Evolutionary conservation across 1,139 yeast genomes (phyloP).

Genomic region (Blastobotrys malaysiensis): DNA sequence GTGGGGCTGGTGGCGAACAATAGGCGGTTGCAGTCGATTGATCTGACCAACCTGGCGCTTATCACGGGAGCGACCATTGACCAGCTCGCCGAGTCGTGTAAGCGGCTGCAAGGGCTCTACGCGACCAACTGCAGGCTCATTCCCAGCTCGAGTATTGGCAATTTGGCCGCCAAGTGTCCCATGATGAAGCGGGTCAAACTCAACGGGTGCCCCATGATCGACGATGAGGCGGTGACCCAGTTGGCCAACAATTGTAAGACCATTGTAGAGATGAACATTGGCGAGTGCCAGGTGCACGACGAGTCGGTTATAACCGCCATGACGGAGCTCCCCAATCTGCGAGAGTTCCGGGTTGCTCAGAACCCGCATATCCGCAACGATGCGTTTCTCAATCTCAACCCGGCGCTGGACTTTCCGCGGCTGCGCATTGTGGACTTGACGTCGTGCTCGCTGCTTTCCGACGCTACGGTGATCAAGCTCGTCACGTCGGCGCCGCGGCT

Average conservation of each 20-base stretch:
- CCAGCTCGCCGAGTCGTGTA: slow-evolving; percentile 68
- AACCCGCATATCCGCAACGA: slow-evolving; percentile 66
- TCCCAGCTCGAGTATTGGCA: slow-evolving; percentile 58
- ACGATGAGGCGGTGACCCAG: slow-evolving; percentile 59
- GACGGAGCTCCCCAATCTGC: slow-evolving; percentile 56
- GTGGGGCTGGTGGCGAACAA: slow-evolving; percentile 60
- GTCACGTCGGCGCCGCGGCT: slow-evolving; percentile 77
- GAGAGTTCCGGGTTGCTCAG: slow-evolving; percentile 79
- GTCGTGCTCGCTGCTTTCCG: slow-evolving; percentile 77
- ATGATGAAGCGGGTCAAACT: slow-evolving; percentile 78
- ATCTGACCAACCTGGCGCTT: slow-evolving; percentile 76
- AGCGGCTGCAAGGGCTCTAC: slow-evolving; percentile 79
- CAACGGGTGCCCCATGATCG: slow-evolving; percentile 62
- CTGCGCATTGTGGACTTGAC: slow-evolving; percentile 82
- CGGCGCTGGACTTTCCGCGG: slow-evolving; percentile 39
- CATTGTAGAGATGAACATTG: slow-evolving; percentile 85
- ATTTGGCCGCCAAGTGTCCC: slow-evolving; percentile 59
- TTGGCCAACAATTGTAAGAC: slow-evolving; percentile 68
- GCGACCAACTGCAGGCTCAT: slow-evolving; percentile 79
- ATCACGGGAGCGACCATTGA: slow-evolving; percentile 61
- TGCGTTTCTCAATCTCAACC: slow-evolving; percentile 33
- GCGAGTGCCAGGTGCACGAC: slow-evolving; percentile 72
- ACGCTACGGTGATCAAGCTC: slow-evolving; percentile 66
- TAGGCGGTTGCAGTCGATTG: slow-evolving; percentile 73
- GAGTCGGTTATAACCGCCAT: slow-evolving; percentile 56